A percentile compares a stretch with the other conserved stretches of the same genome.
phyloP scores from a whole-genome alignment of 768 basidiomycete genomes.

The Tulasnella sp. region DNA sequence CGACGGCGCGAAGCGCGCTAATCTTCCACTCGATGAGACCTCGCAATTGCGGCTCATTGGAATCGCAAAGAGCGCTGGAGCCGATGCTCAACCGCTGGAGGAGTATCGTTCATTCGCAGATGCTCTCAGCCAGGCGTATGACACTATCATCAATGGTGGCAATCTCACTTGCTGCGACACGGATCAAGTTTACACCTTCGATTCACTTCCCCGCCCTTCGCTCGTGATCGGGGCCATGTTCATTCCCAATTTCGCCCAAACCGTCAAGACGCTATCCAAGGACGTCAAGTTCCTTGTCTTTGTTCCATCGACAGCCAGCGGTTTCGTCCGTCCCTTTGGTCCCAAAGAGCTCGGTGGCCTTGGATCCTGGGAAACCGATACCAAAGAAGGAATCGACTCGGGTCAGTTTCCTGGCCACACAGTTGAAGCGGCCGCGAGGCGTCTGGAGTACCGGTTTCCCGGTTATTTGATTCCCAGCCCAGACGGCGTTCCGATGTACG shows the following conservation, averaged over 20 bases:
- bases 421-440: not conserved
- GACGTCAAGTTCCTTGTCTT: not conserved
- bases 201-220: not conserved
- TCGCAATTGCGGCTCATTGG: not conserved
- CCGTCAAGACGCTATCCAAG: not conserved
- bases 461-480: not conserved
- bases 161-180: not conserved
- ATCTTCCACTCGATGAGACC: not conserved
- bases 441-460: not conserved
- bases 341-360: not conserved
- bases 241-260: not conserved
- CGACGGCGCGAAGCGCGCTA: not conserved
- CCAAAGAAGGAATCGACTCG: not conserved
- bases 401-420: not conserved
- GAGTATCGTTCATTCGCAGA: not conserved
- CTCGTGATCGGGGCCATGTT: slow-evolving; percentile 8
- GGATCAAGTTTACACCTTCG: not conserved
- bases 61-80: not conserved
- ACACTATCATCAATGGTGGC: not conserved
- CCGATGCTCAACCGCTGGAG: not conserved
- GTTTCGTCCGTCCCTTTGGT: not conserved
- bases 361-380: not conserved
- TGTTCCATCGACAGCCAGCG: not conserved
- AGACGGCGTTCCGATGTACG: not conserved
- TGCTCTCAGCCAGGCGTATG: not conserved